Percentiles rank a stretch among this genome's conserved stretches.
Conservation (phyloP, 2,329 filamentous ascomycete genomes). For the Tolypocladium pustulatum region DNA sequence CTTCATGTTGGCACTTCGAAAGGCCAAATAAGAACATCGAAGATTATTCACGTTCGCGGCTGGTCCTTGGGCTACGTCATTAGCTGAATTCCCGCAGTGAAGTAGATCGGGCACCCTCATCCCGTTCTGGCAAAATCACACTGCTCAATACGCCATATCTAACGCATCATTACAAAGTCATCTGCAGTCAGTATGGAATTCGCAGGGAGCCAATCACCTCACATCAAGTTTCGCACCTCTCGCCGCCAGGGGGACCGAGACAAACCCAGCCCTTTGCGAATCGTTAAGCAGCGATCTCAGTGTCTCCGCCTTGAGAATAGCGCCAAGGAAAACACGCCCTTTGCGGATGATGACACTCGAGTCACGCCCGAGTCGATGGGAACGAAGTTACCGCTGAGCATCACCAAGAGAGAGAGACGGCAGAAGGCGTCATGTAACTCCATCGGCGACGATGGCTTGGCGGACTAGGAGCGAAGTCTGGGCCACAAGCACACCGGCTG, state of each 20-base stretch:
- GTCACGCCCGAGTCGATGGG: background rate
- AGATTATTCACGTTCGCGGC: background rate
- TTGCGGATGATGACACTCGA: background rate
- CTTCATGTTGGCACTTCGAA: background rate
- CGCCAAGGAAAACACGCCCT: background rate
- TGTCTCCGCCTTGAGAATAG: background rate
- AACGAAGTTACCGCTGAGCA: slow-evolving; percentile 2
- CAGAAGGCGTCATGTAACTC: background rate
- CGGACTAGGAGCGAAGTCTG: background rate
- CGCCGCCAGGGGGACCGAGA: slow-evolving; percentile 10
- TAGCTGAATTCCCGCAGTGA: background rate
- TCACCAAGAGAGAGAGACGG: slow-evolving; percentile 5
- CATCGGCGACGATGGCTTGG: background rate
- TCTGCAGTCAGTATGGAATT: slow-evolving; percentile 23
- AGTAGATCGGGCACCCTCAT: background rate
- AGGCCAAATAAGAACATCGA: background rate
- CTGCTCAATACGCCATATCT: background rate
- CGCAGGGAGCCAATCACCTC: slow-evolving; percentile 13
- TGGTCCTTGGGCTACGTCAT: background rate
- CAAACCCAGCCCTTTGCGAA: slow-evolving; percentile 36
- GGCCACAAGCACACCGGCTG: background rate
- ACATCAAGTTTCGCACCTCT: slow-evolving; percentile 20
- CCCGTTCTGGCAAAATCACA: background rate
- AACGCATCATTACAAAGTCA: background rate
- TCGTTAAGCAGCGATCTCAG: slow-evolving; percentile 29